These are phyloP conservation scores for Lipomyces mesembrius DNA, from an alignment of 805 yeast genomes.

Conservation along the genomic window DNA sequence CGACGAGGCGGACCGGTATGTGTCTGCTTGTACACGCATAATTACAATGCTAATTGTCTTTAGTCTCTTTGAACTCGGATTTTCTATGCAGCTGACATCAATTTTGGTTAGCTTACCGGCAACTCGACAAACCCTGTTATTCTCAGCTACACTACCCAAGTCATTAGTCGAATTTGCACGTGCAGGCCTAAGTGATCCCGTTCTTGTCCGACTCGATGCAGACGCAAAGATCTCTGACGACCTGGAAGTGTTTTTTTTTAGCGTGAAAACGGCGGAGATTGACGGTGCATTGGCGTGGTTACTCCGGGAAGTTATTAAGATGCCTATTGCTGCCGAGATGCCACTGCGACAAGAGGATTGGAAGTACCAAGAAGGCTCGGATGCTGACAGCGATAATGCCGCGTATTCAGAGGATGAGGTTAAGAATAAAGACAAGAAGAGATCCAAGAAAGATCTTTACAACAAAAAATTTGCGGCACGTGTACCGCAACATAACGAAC, in stretches of 20 bases:
- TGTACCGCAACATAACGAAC: constrained; percentile 76
- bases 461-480: constrained; percentile 46
- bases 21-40: constrained; percentile 10
- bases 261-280: constrained; percentile 81
- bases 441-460: constrained; percentile 6
- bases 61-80: constrained; percentile 87
- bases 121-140: constrained; percentile 82
- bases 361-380: constrained; percentile 40
- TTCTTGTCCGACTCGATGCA: constrained; percentile 87
- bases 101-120: constrained; percentile 81
- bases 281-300: constrained; percentile 81
- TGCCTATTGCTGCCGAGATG: constrained; percentile 70
- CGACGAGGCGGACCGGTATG: constrained; percentile 89
- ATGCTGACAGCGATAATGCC: constrained; percentile 56
- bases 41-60: neutral
- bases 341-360: constrained; percentile 58
- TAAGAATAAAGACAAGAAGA: constrained; percentile 36
- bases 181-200: constrained; percentile 93
- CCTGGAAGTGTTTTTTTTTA: constrained; percentile 84
- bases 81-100: constrained; percentile 90
- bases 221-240: constrained; percentile 89
- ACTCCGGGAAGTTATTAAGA: constrained; percentile 81
- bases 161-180: constrained; percentile 94
- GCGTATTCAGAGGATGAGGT: constrained; percentile 46
- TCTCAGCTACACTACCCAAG: constrained; percentile 93